Evolutionary conservation across 169 alveolate genomes (phyloP).

Genomic region (Besnoitia besnoiti): DNA sequence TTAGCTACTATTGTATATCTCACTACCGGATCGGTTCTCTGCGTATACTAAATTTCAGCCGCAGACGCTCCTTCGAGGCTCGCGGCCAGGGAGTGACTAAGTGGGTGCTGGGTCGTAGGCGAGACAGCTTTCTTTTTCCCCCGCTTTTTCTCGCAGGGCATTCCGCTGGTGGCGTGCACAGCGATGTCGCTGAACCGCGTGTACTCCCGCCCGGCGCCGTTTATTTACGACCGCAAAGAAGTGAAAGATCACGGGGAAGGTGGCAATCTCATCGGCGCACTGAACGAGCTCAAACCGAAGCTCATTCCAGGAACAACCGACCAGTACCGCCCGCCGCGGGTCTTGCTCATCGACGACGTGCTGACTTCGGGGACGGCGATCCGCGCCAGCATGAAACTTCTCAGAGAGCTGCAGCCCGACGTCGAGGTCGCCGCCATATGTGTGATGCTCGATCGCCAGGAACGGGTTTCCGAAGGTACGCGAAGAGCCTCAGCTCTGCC

Average conservation of each 20-base stretch:
- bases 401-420: background rate
- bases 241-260: slow-evolving; percentile 72
- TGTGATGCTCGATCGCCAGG: slow-evolving; percentile 58
- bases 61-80: too few relatives aligned
- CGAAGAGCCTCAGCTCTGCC: too few relatives aligned
- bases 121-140: background rate
- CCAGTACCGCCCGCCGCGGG: slow-evolving; percentile 37
- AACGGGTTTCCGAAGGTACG: slow-evolving; percentile 18
- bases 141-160: slow-evolving; percentile 50
- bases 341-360: slow-evolving; percentile 68
- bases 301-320: background rate
- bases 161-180: slow-evolving; percentile 60
- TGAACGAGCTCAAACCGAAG: slow-evolving; percentile 1
- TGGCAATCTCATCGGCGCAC: slow-evolving; percentile 63
- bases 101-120: too few relatives aligned
- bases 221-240: slow-evolving; percentile 65
- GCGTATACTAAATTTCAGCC: too few relatives aligned
- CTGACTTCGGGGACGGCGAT: slow-evolving; percentile 70
- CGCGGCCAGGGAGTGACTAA: too few relatives aligned
- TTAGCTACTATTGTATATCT: too few relatives aligned
- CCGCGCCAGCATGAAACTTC: slow-evolving; percentile 15
- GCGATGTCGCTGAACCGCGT: slow-evolving; percentile 46
- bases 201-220: slow-evolving; percentile 44
- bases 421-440: slow-evolving; percentile 28
- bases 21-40: too few relatives aligned